Conservation (phyloP, 345 rosid genomes). For the Atalantia buxifolia region DNA sequence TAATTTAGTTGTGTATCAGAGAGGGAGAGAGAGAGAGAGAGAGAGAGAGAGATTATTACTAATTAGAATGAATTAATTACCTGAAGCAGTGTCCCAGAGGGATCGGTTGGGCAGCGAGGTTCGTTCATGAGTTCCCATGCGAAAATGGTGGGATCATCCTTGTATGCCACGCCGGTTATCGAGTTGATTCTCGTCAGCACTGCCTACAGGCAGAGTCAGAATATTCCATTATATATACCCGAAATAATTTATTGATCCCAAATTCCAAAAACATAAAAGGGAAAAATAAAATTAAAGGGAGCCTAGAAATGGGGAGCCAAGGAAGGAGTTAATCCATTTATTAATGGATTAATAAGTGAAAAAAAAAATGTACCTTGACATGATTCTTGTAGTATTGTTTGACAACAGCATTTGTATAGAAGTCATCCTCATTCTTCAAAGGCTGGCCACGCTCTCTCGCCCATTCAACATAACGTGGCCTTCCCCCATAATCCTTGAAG, state of each 20-base stretch:
- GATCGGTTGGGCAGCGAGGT: slow-evolving; percentile 51
- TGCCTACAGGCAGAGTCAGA: slow-evolving; percentile 32
- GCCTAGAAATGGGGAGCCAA: no score
- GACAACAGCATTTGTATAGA: slow-evolving; percentile 48
- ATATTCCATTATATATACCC: no score
- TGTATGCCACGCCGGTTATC: slow-evolving; percentile 58
- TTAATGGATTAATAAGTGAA: no score
- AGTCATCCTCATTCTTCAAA: slow-evolving; percentile 49
- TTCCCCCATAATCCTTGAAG: slow-evolving; percentile 63
- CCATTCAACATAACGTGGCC: slow-evolving; percentile 60
- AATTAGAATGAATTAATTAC: slow-evolving; percentile 12
- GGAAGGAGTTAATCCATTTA: no score
- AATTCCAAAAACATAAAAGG: no score
- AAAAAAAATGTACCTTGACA: slow-evolving; percentile 41
- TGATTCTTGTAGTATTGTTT: slow-evolving; percentile 63
- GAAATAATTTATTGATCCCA: no score
- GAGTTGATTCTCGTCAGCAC: slow-evolving; percentile 67
- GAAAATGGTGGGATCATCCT: slow-evolving; percentile 74
- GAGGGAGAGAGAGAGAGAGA: background rate
- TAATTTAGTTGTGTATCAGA: background rate
- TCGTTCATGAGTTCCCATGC: slow-evolving; percentile 96
- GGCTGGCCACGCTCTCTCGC: slow-evolving; percentile 40
- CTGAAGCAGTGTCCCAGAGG: slow-evolving; percentile 54
- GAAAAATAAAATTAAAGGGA: no score
- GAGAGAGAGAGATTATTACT: background rate